Percentiles rank a stretch among this genome's conserved stretches.
These are phyloP conservation scores for Phaseolus lunatus DNA, from an alignment of 306 rosid genomes.

Conservation along the genomic window DNA sequence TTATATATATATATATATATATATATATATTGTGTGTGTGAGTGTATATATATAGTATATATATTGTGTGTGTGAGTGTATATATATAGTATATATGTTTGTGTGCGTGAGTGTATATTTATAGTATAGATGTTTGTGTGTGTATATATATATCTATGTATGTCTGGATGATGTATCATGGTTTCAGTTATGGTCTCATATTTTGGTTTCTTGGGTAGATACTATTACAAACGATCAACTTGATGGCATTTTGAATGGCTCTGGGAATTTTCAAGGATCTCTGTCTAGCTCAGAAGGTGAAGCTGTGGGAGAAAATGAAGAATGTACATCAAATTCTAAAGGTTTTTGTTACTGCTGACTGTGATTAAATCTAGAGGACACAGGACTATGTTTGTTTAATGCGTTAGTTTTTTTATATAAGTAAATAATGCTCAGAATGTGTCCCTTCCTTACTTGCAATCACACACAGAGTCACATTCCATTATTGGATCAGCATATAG, in stretches of 20 bases:
- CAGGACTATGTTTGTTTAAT: background rate
- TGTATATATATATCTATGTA: background rate
- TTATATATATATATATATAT: too few relatives aligned
- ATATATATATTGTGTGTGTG: too few relatives aligned
- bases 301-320: conserved; percentile 56
- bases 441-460: background rate
- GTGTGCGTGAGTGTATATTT: too few relatives aligned
- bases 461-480: background rate
- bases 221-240: conserved; percentile 52
- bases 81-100: too few relatives aligned
- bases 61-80: too few relatives aligned
- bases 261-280: conserved; percentile 55
- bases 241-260: conserved; percentile 54
- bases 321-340: conserved; percentile 54
- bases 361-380: background rate
- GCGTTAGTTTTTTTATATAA: conserved; percentile 10
- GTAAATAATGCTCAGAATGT: conserved; percentile 4
- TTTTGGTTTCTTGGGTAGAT: conserved; percentile 57
- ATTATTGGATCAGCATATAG: conserved; percentile 25
- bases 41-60: too few relatives aligned
- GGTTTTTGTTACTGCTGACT: conserved; percentile 51
- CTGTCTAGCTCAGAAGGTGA: conserved; percentile 57
- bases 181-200: background rate
- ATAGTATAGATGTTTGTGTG: too few relatives aligned
- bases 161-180: background rate